These are phyloP conservation scores for Meyerozyma athensensis DNA, from an alignment of 1,139 yeast species.

Conservation along the genomic window DNA sequence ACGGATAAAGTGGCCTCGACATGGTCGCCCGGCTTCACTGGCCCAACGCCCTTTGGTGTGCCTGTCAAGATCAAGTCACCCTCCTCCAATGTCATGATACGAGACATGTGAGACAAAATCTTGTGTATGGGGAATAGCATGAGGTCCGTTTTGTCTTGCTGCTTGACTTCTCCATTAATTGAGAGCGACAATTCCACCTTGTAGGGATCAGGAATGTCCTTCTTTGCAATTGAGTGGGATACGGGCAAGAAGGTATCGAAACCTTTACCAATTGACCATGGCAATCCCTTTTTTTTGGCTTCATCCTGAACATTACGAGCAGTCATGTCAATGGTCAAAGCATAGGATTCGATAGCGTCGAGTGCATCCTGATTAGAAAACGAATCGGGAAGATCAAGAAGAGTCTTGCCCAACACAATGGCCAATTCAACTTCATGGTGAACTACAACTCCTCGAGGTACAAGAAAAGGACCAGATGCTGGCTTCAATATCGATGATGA, in stretches of 20 bases:
- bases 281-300: slow-evolving; percentile 90
- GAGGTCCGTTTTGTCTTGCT: slow-evolving; percentile 72
- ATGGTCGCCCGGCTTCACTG: slow-evolving; percentile 69
- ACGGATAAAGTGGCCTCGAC: slow-evolving; percentile 59
- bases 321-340: slow-evolving; percentile 87
- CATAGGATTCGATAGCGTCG: slow-evolving; percentile 78
- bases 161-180: slow-evolving; percentile 68
- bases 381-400: slow-evolving; percentile 53
- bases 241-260: slow-evolving; percentile 93
- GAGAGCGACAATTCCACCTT: slow-evolving; percentile 60
- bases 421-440: slow-evolving; percentile 96
- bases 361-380: slow-evolving; percentile 67
- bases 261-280: slow-evolving; percentile 96
- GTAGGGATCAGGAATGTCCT: slow-evolving; percentile 66
- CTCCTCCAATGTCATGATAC: slow-evolving; percentile 82
- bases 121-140: slow-evolving; percentile 88
- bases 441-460: slow-evolving; percentile 76
- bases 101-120: slow-evolving; percentile 74
- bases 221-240: slow-evolving; percentile 64
- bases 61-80: slow-evolving; percentile 94
- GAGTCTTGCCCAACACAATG: slow-evolving; percentile 57
- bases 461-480: slow-evolving; percentile 66
- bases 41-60: slow-evolving; percentile 98
- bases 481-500: slow-evolving; percentile 60
- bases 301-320: slow-evolving; percentile 95